Percentiles rank a stretch among this genome's conserved stretches.
Conservation (phyloP, 1,284 basidiomycete species). For the Ceratobasidium sp. region DNA sequence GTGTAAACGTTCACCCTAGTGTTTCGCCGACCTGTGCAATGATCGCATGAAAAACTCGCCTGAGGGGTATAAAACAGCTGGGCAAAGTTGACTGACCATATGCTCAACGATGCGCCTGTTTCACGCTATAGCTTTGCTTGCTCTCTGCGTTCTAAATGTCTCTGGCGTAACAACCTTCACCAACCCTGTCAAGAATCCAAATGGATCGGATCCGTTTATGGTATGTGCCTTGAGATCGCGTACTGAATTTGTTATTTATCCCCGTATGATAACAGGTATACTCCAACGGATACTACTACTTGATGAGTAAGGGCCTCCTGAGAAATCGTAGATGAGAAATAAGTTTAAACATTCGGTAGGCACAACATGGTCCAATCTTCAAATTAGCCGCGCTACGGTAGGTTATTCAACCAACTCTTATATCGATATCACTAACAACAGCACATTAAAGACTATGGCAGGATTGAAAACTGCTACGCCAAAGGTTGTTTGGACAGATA, state of each 20-base stretch:
- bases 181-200: conserved; percentile 46
- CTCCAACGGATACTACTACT: conserved; percentile 51
- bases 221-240: conserved; percentile 27
- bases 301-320: conserved; percentile 8
- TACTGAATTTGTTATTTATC: too few species aligned
- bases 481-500: conserved; percentile 52
- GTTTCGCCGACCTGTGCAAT: too few species aligned
- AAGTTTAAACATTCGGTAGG: conserved; percentile 44
- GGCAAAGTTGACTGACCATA: too few species aligned
- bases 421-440: background rate
- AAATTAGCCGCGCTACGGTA: conserved; percentile 52
- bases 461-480: conserved; percentile 53
- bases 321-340: background rate
- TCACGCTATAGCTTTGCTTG: background rate
- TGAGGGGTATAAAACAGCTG: too few species aligned
- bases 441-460: conserved; percentile 46
- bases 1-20: too few species aligned
- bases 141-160: background rate
- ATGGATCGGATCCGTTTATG: conserved; percentile 54
- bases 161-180: conserved; percentile 12
- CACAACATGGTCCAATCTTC: conserved; percentile 54
- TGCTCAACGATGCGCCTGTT: conserved; percentile 8
- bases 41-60: too few species aligned
- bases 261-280: conserved; percentile 48
- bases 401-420: background rate